Conservation (phyloP, 306 rosid genomes). For the Trifolium repens region DNA sequence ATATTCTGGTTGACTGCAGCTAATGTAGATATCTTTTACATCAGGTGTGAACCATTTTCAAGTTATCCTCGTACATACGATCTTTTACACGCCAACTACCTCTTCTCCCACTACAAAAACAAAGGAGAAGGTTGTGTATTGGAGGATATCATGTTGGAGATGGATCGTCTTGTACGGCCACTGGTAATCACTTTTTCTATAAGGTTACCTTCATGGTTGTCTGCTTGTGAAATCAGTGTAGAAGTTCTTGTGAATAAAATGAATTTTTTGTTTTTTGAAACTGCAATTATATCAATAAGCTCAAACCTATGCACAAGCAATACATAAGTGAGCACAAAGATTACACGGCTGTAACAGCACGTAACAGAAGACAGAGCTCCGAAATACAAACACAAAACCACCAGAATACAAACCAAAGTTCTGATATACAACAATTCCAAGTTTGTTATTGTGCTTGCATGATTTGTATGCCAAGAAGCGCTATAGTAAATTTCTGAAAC, state of each 20-base stretch:
- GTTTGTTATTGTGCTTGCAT: conserved; percentile 11
- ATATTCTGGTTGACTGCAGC: conserved; percentile 28
- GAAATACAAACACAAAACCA: no score
- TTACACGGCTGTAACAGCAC: no score
- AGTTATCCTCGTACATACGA: conserved; percentile 92
- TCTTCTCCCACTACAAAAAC: conserved; percentile 73
- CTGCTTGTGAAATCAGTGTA: conserved; percentile 28
- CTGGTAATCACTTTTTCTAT: conserved; percentile 58
- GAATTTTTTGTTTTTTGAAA: background rate
- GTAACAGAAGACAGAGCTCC: no score
- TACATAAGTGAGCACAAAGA: no score
- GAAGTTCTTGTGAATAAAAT: conserved; percentile 29
- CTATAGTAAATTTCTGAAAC: background rate
- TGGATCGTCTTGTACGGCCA: conserved; percentile 87
- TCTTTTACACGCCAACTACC: conserved; percentile 78
- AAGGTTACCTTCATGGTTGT: conserved; percentile 13
- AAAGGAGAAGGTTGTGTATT: conserved; percentile 63
- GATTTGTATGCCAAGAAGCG: background rate
- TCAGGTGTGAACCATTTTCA: conserved; percentile 95
- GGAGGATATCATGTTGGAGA: conserved; percentile 92
- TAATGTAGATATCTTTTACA: conserved; percentile 38
- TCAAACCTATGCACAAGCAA: no score
- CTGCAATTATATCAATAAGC: no score
- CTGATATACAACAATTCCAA: conserved; percentile 10
- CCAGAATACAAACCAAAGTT: no score